A percentile compares a stretch with the other conserved stretches of the same genome.
Evolutionary conservation across 129 eudicot species (phyloP).

Genomic region (Artemisia tridentata): DNA sequence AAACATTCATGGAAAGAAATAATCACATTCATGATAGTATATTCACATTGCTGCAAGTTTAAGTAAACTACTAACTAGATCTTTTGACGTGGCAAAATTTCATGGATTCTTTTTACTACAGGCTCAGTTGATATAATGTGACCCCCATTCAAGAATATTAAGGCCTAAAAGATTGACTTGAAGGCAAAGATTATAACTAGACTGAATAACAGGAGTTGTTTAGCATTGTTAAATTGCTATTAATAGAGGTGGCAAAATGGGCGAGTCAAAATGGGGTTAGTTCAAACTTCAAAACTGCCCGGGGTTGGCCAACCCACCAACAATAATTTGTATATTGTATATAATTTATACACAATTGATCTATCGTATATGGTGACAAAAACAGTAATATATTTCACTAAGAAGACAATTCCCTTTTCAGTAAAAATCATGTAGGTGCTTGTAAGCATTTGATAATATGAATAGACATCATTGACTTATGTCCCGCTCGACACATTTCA

Average conservation of each 20-base stretch:
- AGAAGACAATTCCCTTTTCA: not conserved
- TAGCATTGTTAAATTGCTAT: not conserved
- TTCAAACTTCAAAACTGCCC: not conserved
- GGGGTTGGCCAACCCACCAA: not conserved
- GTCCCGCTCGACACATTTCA: not conserved
- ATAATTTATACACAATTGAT: too few species aligned
- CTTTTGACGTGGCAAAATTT: not conserved
- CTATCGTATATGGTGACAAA: too few species aligned
- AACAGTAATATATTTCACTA: too few species aligned
- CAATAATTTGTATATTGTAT: not conserved
- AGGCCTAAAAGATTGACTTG: not conserved
- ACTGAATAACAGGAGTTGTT: not conserved
- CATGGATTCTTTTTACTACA: not conserved
- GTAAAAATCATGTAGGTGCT: not conserved
- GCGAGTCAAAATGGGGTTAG: not conserved
- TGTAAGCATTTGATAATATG: not conserved
- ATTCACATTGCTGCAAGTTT: not conserved
- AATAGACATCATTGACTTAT: not conserved
- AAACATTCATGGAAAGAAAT: not conserved
- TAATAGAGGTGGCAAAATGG: conserved; percentile 1
- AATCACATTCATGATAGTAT: not conserved
- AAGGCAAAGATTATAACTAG: not conserved
- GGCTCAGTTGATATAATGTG: not conserved
- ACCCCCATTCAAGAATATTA: not conserved
- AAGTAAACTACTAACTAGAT: not conserved